These are phyloP conservation scores for Avena atlantica DNA, from an alignment of 176 grass and related monocot species.

Conservation along the genomic window DNA sequence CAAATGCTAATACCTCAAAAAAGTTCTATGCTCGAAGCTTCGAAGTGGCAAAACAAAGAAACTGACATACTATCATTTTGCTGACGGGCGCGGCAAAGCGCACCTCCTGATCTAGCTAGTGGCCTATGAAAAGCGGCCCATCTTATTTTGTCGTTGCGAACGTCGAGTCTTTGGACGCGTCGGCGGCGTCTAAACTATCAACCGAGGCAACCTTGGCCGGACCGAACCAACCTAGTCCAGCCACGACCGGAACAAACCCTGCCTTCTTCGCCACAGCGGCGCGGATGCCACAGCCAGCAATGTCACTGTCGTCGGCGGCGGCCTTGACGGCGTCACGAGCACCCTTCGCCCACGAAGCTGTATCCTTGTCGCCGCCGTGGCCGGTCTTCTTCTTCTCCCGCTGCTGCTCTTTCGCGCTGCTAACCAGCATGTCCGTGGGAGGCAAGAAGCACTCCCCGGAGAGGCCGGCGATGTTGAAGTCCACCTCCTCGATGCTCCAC, in stretches of 20 bases:
- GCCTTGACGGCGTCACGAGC: background rate
- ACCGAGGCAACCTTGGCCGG: conserved; percentile 42
- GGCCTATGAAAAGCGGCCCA: background rate
- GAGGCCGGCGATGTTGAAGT: conserved; percentile 74
- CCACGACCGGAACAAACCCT: conserved; percentile 9
- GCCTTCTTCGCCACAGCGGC: conserved; percentile 10
- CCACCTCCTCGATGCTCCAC: conserved; percentile 83
- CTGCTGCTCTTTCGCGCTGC: background rate
- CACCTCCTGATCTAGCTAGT: conserved; percentile 26
- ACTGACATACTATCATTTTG: background rate
- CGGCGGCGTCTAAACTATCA: background rate
- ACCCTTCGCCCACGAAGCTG: background rate
- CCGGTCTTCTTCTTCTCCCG: background rate
- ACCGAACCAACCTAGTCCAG: conserved; percentile 36
- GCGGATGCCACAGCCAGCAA: background rate
- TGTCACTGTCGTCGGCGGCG: background rate
- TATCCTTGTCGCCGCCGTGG: background rate
- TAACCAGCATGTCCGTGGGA: conserved; percentile 53
- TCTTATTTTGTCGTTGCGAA: background rate
- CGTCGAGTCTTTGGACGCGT: background rate
- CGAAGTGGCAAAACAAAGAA: background rate
- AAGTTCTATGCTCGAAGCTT: background rate
- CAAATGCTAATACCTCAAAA: too few relatives aligned
- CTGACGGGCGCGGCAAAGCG: conserved; percentile 32
- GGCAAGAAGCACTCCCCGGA: conserved; percentile 80